Conservation (phyloP, 306 rosid genomes). For the Acacia crassicarpa region DNA sequence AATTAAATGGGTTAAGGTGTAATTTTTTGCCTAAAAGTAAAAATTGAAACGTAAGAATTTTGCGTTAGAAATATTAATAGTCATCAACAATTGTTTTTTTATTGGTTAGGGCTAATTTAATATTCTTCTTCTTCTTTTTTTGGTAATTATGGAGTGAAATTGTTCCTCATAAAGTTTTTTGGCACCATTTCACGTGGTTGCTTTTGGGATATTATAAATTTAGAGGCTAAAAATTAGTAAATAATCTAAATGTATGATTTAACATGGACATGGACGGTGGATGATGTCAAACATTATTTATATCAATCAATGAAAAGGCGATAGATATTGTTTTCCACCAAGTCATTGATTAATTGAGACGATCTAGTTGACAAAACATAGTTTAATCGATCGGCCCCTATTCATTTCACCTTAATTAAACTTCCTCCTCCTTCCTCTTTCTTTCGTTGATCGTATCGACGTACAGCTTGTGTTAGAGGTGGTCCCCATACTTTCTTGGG, state of each 20-base stretch:
- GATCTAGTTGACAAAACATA: slow-evolving; percentile 28
- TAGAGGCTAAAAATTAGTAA: not conserved
- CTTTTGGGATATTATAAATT: too few species aligned
- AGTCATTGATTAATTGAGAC: slow-evolving; percentile 19
- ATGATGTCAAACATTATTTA: slow-evolving; percentile 18
- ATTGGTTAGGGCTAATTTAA: too few species aligned
- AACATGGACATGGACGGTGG: not conserved
- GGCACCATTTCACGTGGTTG: too few species aligned
- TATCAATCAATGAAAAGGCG: slow-evolving; percentile 32
- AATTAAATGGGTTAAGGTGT: too few species aligned
- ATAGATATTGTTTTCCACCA: slow-evolving; percentile 32
- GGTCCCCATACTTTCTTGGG: not conserved
- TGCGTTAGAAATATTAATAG: too few species aligned
- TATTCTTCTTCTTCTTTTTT: too few species aligned
- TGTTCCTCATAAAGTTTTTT: too few species aligned
- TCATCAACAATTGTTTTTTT: too few species aligned
- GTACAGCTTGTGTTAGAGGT: not conserved
- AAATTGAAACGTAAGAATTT: too few species aligned
- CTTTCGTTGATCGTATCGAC: slow-evolving; percentile 10
- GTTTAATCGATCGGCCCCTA: slow-evolving; percentile 6
- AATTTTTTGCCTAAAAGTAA: too few species aligned
- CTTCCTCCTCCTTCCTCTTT: slow-evolving; percentile 9
- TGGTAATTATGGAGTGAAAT: too few species aligned
- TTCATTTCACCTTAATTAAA: slow-evolving; percentile 8
- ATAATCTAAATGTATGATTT: not conserved